Percentiles rank a stretch among this genome's conserved stretches.
These are phyloP conservation scores for Syzygium jambos DNA, from an alignment of 345 rosid genomes.

Conservation along the genomic window DNA sequence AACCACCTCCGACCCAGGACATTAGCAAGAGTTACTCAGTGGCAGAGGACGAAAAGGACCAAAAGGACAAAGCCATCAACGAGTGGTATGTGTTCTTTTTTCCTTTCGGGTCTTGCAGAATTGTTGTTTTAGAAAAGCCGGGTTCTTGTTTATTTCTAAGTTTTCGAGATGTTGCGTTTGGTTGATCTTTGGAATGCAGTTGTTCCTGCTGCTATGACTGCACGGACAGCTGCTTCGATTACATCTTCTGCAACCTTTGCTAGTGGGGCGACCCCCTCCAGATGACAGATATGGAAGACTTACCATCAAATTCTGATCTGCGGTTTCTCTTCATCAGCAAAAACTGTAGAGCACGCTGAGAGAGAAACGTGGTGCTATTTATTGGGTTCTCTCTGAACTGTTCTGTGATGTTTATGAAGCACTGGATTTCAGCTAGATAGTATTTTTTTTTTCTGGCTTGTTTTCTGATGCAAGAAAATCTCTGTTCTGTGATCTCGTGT, in stretches of 20 bases:
- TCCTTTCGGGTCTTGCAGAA: background rate
- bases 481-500: background rate
- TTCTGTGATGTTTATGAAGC: background rate
- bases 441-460: background rate
- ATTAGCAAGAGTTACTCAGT: background rate
- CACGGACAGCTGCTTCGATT: slow-evolving; percentile 9
- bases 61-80: slow-evolving; percentile 13
- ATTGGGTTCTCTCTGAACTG: background rate
- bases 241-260: slow-evolving; percentile 14
- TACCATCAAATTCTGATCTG: background rate
- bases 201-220: slow-evolving; percentile 16
- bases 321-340: background rate
- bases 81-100: background rate
- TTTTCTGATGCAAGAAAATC: background rate
- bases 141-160: background rate
- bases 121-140: background rate
- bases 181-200: slow-evolving; percentile 4
- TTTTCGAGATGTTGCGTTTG: background rate
- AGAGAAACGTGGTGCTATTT: background rate
- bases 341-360: slow-evolving; percentile 9
- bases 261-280: background rate
- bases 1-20: slow-evolving; percentile 10
- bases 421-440: background rate
- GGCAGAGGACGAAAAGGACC: slow-evolving; percentile 1
- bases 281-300: background rate